Evolutionary conservation across 1,284 basidiomycete species (phyloP).

Genomic region (Malassezia japonica): DNA sequence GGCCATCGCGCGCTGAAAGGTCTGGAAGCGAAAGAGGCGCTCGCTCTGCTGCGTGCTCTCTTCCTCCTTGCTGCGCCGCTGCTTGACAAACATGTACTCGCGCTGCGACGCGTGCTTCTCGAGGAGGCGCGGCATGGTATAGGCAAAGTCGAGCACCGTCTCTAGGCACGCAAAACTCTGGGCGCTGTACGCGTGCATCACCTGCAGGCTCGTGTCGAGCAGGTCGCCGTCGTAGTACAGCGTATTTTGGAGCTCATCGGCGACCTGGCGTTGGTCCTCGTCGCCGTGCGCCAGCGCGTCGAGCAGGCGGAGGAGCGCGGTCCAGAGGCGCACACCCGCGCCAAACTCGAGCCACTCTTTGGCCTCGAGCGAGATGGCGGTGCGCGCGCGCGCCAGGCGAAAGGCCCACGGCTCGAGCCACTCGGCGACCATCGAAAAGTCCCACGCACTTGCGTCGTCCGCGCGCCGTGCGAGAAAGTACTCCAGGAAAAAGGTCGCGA

Average conservation of each 20-base stretch:
- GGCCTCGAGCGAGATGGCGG: constrained; percentile 28
- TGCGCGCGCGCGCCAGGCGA: constrained; percentile 34
- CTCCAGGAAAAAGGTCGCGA: constrained; percentile 42
- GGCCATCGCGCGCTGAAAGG: constrained; percentile 38
- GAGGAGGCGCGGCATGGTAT: constrained; percentile 40
- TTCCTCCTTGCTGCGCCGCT: constrained; percentile 24
- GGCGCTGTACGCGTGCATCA: constrained; percentile 31
- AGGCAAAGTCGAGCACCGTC: constrained; percentile 34
- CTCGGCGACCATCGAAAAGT: constrained; percentile 27
- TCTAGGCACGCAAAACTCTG: constrained; percentile 44
- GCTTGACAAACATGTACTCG: constrained; percentile 42
- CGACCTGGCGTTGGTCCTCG: constrained; percentile 26
- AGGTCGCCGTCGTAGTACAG: constrained; percentile 43
- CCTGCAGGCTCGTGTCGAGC: constrained; percentile 31
- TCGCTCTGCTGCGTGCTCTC: constrained; percentile 18
- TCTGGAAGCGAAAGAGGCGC: constrained; percentile 38
- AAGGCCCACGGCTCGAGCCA: constrained; percentile 46
- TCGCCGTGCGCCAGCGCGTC: constrained; percentile 34
- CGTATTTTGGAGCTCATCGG: constrained; percentile 38
- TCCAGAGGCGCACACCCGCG: constrained; percentile 41
- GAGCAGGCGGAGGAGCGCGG: constrained; percentile 34
- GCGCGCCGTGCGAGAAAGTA: constrained; percentile 35
- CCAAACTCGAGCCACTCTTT: constrained; percentile 42
- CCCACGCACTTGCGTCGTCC: constrained; percentile 16
- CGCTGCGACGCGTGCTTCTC: constrained; percentile 36